phyloP scores from a whole-genome alignment of 2,329 filamentous ascomycete genomes.

The Stachybotrys chlorohalonatus region DNA sequence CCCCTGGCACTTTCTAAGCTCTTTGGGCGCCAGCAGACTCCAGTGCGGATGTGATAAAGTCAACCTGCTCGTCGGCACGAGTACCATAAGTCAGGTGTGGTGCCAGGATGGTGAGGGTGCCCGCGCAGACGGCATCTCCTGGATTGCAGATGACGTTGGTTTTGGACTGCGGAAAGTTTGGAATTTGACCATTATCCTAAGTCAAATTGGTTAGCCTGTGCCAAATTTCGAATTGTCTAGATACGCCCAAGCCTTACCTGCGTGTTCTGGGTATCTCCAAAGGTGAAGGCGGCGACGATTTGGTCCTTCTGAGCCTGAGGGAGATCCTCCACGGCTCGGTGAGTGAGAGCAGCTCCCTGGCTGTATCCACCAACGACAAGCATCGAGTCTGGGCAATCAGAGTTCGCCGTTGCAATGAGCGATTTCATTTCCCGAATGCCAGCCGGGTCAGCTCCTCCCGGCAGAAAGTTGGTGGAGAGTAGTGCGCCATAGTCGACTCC shows the following conservation, averaged over 20 bases:
- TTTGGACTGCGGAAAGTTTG: conserved; percentile 22
- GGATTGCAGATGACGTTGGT: conserved; percentile 31
- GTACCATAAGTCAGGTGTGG: conserved; percentile 26
- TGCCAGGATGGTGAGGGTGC: conserved; percentile 22
- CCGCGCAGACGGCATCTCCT: conserved; percentile 27
- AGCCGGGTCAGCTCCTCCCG: conserved; percentile 17
- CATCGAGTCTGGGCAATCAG: conserved; percentile 24
- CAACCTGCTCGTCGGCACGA: conserved; percentile 19
- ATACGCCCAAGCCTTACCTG: conserved; percentile 1
- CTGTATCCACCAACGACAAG: conserved; percentile 30
- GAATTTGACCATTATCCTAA: conserved; percentile 26
- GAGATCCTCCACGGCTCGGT: conserved; percentile 16
- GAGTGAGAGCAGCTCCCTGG: conserved; percentile 20
- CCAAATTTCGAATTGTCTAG: neutral
- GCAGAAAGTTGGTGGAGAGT: conserved; percentile 20
- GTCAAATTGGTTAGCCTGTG: neutral
- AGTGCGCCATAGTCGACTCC: conserved; percentile 25
- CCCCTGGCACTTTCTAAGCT: neutral
- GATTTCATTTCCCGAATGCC: conserved; percentile 22
- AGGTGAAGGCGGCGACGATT: conserved; percentile 15
- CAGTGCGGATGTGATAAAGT: conserved; percentile 14
- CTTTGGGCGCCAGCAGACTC: neutral
- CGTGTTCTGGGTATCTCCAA: conserved; percentile 14
- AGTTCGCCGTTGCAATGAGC: conserved; percentile 23
- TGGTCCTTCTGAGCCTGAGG: conserved; percentile 10